Conservation (phyloP, 352 stramenopile species). For the Phytopythium montanum region DNA sequence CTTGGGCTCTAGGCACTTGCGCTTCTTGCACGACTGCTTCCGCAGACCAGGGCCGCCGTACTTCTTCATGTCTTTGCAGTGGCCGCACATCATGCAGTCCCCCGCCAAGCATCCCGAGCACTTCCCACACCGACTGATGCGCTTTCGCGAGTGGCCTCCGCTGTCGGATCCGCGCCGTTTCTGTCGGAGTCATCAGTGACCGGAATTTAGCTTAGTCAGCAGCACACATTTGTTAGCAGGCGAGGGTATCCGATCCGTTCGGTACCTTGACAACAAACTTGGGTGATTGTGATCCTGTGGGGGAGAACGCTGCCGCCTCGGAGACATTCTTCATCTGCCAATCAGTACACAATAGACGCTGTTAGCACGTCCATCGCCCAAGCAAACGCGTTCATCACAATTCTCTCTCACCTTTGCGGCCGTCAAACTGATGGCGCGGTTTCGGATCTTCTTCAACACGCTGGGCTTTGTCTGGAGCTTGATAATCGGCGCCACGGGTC, state of each 20-base stretch:
- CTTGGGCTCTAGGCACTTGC: conserved; percentile 78
- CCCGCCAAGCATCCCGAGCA: conserved; percentile 72
- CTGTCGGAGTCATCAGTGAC: not conserved
- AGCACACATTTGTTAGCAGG: not conserved
- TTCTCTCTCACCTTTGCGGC: not conserved
- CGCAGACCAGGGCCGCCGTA: conserved; percentile 81
- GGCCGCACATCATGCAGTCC: conserved; percentile 84
- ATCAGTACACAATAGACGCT: not conserved
- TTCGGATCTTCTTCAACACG: conserved; percentile 18
- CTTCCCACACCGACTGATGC: conserved; percentile 75
- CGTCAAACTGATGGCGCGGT: conserved; percentile 7
- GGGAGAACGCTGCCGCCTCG: not conserved
- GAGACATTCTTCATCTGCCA: not conserved
- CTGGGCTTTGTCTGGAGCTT: conserved; percentile 22
- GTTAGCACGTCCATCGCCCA: not conserved
- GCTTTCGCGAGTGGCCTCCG: conserved; percentile 43
- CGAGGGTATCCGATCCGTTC: not conserved
- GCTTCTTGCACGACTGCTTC: conserved; percentile 86
- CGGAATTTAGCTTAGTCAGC: not conserved
- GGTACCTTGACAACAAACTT: not conserved
- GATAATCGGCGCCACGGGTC: conserved; percentile 18
- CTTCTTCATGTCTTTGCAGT: conserved; percentile 90
- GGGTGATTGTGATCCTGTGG: not conserved
- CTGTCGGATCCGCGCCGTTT: conserved; percentile 35
- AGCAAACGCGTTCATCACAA: not conserved